phyloP scores from a whole-genome alignment of 805 yeast genomes.

The Wickerhamomyces xylosicus region DNA sequence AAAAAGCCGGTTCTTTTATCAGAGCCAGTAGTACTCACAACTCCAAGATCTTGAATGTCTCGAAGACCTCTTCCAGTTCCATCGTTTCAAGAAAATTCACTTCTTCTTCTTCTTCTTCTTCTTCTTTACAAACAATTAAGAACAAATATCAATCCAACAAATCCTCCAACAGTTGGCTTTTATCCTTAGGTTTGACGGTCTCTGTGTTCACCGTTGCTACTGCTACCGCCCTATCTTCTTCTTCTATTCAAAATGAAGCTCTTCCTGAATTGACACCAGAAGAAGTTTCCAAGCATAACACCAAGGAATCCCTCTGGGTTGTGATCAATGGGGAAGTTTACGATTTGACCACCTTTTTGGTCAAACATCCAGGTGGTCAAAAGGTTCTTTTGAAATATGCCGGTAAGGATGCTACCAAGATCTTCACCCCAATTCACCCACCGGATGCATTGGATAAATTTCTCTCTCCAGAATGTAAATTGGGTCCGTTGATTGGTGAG shows the following conservation, averaged over 20 bases:
- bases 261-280: conserved; percentile 16
- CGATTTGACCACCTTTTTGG: conserved; percentile 63
- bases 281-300: conserved; percentile 20
- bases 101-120: not conserved
- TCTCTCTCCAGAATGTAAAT: conserved; percentile 46
- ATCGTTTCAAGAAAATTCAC: not conserved
- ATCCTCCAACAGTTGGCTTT: not conserved
- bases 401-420: conserved; percentile 73
- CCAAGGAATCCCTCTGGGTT: conserved; percentile 68
- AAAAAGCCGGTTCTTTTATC: not conserved
- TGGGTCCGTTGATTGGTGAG: conserved; percentile 42
- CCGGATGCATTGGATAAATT: conserved; percentile 68
- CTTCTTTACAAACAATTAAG: not conserved
- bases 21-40: not conserved
- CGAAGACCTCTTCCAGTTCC: too few relatives aligned
- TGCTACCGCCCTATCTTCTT: too few relatives aligned
- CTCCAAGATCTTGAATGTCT: too few relatives aligned
- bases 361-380: conserved; percentile 74
- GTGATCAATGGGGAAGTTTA: conserved; percentile 71
- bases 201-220: not conserved
- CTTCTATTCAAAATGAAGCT: not conserved
- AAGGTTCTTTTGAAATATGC: conserved; percentile 74
- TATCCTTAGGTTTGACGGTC: not conserved
- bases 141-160: not conserved
- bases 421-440: conserved; percentile 85